These are phyloP conservation scores for Fusarium proliferatum DNA, from an alignment of 2,329 filamentous ascomycete species.

Conservation along the genomic window DNA sequence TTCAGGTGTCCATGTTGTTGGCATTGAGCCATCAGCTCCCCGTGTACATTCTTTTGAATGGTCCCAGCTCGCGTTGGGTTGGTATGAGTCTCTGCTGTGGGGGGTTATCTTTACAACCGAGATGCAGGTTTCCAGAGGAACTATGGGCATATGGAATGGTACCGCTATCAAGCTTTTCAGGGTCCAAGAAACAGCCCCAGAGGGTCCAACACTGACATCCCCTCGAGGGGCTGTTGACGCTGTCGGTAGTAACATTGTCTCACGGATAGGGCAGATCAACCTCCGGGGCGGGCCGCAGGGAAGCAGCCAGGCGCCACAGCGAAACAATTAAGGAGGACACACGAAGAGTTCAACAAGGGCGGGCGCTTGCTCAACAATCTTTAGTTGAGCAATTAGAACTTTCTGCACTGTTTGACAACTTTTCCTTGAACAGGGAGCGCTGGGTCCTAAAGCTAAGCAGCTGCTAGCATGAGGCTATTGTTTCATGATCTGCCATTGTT, in stretches of 20 bases:
- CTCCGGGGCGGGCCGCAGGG: constrained; percentile 62
- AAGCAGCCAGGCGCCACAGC: constrained; percentile 31
- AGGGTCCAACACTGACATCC: constrained; percentile 83
- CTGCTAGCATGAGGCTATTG: constrained; percentile 14
- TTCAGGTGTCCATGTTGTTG: constrained; percentile 70
- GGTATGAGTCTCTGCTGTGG: constrained; percentile 97
- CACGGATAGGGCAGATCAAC: constrained; percentile 84
- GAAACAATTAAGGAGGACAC: constrained; percentile 20
- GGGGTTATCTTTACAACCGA: constrained; percentile 91
- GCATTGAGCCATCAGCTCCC: constrained; percentile 78
- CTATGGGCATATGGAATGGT: constrained; percentile 93
- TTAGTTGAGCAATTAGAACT: background rate
- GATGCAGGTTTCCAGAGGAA: constrained; percentile 86
- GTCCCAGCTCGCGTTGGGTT: constrained; percentile 88
- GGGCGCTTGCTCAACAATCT: background rate
- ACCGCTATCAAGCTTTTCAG: constrained; percentile 89
- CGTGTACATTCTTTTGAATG: constrained; percentile 93
- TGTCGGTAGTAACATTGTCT: constrained; percentile 89
- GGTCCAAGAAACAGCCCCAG: constrained; percentile 84
- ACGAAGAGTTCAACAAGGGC: background rate
- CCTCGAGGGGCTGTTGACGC: constrained; percentile 93
- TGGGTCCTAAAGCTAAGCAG: background rate
- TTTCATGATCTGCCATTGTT: constrained; percentile 20
- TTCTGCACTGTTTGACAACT: background rate
- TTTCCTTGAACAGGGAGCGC: constrained; percentile 12